Conservation (phyloP, 805 yeast species). For the Spathaspora girioi region DNA sequence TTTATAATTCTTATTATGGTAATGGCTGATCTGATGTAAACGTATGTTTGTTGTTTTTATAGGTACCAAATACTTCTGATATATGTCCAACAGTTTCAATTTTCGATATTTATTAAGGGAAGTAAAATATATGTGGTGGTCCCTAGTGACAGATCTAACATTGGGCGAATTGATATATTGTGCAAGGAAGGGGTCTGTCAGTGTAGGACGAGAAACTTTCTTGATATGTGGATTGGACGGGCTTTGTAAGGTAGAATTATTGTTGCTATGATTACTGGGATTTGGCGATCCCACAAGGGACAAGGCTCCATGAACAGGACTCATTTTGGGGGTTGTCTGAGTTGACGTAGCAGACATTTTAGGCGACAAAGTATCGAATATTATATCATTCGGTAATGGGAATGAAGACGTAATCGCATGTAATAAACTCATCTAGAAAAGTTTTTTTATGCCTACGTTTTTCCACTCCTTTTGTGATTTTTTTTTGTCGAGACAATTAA, state of each 20-base stretch:
- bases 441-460: background rate
- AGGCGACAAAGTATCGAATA: constrained; percentile 2
- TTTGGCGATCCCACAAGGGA: background rate
- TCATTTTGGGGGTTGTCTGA: constrained; percentile 6
- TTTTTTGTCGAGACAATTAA: background rate
- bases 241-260: background rate
- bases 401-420: constrained; percentile 2
- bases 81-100: constrained; percentile 18
- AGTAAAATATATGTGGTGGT: constrained; percentile 17
- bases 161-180: constrained; percentile 19
- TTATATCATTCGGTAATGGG: constrained; percentile 4
- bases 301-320: constrained; percentile 1
- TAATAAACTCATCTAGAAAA: constrained; percentile 4
- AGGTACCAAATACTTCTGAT: constrained; percentile 17
- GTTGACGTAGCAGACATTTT: constrained; percentile 8
- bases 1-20: constrained; percentile 1
- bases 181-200: constrained; percentile 17
- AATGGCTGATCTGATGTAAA: constrained; percentile 1
- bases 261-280: background rate
- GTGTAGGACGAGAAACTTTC: background rate
- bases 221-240: background rate
- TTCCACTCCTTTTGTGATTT: background rate
- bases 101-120: constrained; percentile 15
- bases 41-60: constrained; percentile 4
- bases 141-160: constrained; percentile 9